Evolutionary conservation across 169 alveolate species (phyloP).

Genomic region (Theileria annulata): DNA sequence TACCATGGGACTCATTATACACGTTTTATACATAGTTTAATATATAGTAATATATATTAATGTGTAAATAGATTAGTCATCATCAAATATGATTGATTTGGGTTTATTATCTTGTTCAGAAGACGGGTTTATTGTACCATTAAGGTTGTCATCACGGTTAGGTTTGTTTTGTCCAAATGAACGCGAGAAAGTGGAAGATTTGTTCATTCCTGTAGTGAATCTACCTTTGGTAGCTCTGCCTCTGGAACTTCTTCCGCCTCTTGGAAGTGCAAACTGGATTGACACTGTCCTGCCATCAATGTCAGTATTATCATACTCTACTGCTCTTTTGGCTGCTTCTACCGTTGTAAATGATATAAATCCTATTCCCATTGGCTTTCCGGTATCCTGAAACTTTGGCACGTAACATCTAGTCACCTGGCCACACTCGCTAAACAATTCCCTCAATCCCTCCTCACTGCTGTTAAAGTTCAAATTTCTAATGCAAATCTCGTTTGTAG

Average conservation of each 20-base stretch:
- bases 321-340: constrained; percentile 79
- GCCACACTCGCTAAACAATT: constrained; percentile 78
- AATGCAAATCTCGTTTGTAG: constrained; percentile 60
- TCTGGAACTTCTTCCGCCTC: constrained; percentile 71
- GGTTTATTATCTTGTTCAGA: constrained; percentile 51
- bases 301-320: constrained; percentile 77
- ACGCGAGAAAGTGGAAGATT: constrained; percentile 57
- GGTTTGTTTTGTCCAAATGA: constrained; percentile 56
- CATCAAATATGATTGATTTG: constrained; percentile 59
- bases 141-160: constrained; percentile 16
- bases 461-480: constrained; percentile 75
- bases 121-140: constrained; percentile 12
- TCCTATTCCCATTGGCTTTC: constrained; percentile 76
- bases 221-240: constrained; percentile 80
- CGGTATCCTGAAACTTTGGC: constrained; percentile 78
- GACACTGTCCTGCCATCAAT: constrained; percentile 79
- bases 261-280: constrained; percentile 76
- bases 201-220: constrained; percentile 68
- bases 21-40: neutral
- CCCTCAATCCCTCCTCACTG: constrained; percentile 75
- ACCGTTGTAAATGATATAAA: constrained; percentile 71
- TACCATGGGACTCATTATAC: too few relatives aligned
- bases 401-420: constrained; percentile 62
- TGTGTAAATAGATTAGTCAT: constrained; percentile 12
- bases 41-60: neutral